phyloP scores from a whole-genome alignment of 345 rosid genomes.

The Streptanthus diversifolius region DNA sequence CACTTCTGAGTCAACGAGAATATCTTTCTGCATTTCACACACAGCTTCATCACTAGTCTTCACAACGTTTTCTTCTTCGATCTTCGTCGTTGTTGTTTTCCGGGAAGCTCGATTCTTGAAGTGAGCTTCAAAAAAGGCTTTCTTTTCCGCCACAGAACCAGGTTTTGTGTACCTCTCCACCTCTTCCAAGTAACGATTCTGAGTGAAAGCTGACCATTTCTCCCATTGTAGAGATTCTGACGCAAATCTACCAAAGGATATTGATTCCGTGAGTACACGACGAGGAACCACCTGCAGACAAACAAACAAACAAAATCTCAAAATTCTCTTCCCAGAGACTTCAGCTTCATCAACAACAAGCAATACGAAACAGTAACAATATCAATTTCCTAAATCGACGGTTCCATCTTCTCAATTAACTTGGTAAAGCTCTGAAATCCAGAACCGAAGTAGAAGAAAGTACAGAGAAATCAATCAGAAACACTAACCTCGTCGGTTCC shows the following conservation, averaged over 20 bases:
- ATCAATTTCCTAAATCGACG: constrained; percentile 6
- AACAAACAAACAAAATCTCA: neutral
- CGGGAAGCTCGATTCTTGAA: constrained; percentile 69
- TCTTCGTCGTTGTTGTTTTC: constrained; percentile 43
- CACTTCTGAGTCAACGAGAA: constrained; percentile 15
- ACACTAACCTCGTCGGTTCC: constrained; percentile 52
- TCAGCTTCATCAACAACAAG: neutral
- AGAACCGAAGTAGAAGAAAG: neutral
- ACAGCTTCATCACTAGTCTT: constrained; percentile 1
- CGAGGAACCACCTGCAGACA: constrained; percentile 56
- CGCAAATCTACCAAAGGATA: constrained; percentile 82
- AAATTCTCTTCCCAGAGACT: neutral
- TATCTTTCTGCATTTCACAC: neutral
- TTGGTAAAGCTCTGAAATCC: neutral
- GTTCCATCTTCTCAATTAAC: neutral
- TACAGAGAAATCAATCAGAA: neutral
- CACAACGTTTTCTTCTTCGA: constrained; percentile 31
- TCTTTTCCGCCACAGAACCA: constrained; percentile 91
- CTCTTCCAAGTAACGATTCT: constrained; percentile 87
- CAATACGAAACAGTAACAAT: neutral
- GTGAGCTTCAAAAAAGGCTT: constrained; percentile 85
- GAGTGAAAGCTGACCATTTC: constrained; percentile 89
- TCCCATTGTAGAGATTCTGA: constrained; percentile 85
- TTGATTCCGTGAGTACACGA: constrained; percentile 62
- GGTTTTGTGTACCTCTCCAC: constrained; percentile 75